These are phyloP conservation scores for Kwoniella shandongensis DNA, from an alignment of 768 basidiomycete species.

Conservation along the genomic window DNA sequence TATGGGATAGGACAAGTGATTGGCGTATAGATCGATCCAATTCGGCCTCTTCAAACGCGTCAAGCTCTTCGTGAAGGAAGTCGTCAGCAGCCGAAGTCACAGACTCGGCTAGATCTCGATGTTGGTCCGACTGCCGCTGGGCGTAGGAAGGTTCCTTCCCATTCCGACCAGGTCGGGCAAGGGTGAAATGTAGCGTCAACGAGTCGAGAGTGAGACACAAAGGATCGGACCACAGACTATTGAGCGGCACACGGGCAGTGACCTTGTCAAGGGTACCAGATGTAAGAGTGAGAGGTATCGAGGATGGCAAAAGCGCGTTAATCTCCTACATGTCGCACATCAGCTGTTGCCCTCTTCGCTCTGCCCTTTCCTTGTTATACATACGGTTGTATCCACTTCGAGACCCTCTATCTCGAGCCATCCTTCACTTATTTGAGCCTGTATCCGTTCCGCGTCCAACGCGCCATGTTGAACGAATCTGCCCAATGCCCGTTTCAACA, in stretches of 20 bases:
- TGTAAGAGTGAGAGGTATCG: slow-evolving; percentile 66
- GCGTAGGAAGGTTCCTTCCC: slow-evolving; percentile 18
- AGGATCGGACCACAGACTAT: slow-evolving; percentile 45
- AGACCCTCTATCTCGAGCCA: slow-evolving; percentile 81
- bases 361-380: no score
- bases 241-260: slow-evolving; percentile 68
- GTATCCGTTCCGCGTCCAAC: slow-evolving; percentile 79
- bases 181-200: slow-evolving; percentile 39
- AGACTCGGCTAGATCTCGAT: slow-evolving; percentile 67
- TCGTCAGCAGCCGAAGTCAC: slow-evolving; percentile 80
- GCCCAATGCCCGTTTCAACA: slow-evolving; percentile 77
- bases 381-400: slow-evolving; percentile 71
- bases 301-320: slow-evolving; percentile 64
- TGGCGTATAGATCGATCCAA: slow-evolving; percentile 69
- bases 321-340: no score
- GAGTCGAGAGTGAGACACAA: slow-evolving; percentile 45
- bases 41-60: slow-evolving; percentile 67
- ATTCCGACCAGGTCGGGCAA: slow-evolving; percentile 44
- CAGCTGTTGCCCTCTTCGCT: no score
- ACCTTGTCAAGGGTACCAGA: slow-evolving; percentile 73
- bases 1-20: slow-evolving; percentile 49
- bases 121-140: not conserved
- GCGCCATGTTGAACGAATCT: slow-evolving; percentile 86
- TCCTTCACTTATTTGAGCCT: slow-evolving; percentile 89
- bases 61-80: slow-evolving; percentile 80